Conservation (phyloP, 371 early-diverging fungal species). For the Funneliformis caledonium region DNA sequence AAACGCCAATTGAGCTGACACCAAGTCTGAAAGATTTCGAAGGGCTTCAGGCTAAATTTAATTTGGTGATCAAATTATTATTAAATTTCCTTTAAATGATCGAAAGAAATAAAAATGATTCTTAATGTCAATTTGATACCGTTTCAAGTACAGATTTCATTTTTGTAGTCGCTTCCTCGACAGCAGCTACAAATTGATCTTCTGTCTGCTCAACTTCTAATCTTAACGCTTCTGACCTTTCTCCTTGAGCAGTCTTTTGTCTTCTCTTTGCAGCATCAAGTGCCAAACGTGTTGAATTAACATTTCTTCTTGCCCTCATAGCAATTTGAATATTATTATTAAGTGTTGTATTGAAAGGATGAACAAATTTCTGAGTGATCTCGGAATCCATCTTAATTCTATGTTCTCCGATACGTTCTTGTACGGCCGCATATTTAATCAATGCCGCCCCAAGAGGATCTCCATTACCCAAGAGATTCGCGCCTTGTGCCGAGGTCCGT, state of each 20-base stretch:
- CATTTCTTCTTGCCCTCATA: constrained; percentile 83
- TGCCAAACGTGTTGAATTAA: constrained; percentile 73
- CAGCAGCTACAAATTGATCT: constrained; percentile 89
- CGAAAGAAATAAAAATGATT: not conserved
- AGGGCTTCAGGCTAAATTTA: constrained; percentile 74
- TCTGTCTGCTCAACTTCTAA: constrained; percentile 88
- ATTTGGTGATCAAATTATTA: not conserved
- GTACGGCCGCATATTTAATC: constrained; percentile 77
- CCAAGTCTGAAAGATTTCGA: constrained; percentile 81
- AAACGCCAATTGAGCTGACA: constrained; percentile 85
- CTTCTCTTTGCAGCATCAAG: constrained; percentile 85
- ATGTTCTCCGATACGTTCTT: constrained; percentile 83
- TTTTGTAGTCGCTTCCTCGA: constrained; percentile 88
- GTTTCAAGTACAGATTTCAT: constrained; percentile 92
- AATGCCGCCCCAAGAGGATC: constrained; percentile 83
- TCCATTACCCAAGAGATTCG: constrained; percentile 71
- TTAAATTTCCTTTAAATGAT: not conserved
- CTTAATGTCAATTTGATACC: constrained; percentile 48
- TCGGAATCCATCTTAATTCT: constrained; percentile 76
- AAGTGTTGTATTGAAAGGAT: constrained; percentile 72
- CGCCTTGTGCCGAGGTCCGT: constrained; percentile 66
- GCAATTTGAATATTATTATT: constrained; percentile 78
- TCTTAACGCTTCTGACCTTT: constrained; percentile 69
- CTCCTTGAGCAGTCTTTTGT: constrained; percentile 71
- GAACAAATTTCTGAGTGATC: constrained; percentile 72